Percentiles rank a stretch among this genome's conserved stretches.
Evolutionary conservation across 441 rosid genomes (phyloP).

Genomic region (Jatropha podagrica): DNA sequence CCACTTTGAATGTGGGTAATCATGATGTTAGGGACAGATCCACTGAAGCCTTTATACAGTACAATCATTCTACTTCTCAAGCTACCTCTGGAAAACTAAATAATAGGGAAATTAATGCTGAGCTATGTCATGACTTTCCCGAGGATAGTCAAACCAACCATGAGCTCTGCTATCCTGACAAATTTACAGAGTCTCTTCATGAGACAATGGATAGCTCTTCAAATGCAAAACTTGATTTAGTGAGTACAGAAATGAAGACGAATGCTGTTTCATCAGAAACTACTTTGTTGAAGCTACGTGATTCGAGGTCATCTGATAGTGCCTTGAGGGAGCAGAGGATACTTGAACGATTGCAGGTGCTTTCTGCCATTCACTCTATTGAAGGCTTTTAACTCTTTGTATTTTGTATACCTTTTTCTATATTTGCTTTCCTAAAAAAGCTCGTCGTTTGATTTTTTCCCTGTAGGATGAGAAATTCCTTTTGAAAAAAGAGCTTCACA

Average conservation of each 20-base stretch:
- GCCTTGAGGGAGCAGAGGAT: slow-evolving; percentile 87
- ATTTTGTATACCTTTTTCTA: slow-evolving; percentile 12
- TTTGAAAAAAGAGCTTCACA: slow-evolving; percentile 76
- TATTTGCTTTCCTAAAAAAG: neutral
- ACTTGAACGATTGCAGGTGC: slow-evolving; percentile 76
- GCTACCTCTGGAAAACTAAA: slow-evolving; percentile 39
- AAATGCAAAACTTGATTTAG: slow-evolving; percentile 36
- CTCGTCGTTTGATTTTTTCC: slow-evolving; percentile 11
- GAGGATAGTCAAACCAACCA: slow-evolving; percentile 34
- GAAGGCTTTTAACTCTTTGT: slow-evolving; percentile 14
- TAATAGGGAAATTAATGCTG: slow-evolving; percentile 41
- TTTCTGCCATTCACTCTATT: slow-evolving; percentile 22
- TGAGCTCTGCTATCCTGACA: slow-evolving; percentile 32
- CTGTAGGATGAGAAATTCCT: slow-evolving; percentile 79
- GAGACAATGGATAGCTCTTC: slow-evolving; percentile 35
- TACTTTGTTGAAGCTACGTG: slow-evolving; percentile 29
- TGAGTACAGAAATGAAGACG: slow-evolving; percentile 30
- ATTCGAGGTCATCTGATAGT: slow-evolving; percentile 55
- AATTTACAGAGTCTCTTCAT: slow-evolving; percentile 39
- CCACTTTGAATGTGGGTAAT: slow-evolving; percentile 32
- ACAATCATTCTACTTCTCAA: slow-evolving; percentile 40
- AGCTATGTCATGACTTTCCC: slow-evolving; percentile 37
- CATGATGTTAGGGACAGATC: slow-evolving; percentile 37
- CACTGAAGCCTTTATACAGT: slow-evolving; percentile 35
- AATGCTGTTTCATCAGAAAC: slow-evolving; percentile 41